Base-by-base conservation (phyloP, 192 early-diverging fungal genomes). In the Rhizoclosmatium sp. region DNA sequence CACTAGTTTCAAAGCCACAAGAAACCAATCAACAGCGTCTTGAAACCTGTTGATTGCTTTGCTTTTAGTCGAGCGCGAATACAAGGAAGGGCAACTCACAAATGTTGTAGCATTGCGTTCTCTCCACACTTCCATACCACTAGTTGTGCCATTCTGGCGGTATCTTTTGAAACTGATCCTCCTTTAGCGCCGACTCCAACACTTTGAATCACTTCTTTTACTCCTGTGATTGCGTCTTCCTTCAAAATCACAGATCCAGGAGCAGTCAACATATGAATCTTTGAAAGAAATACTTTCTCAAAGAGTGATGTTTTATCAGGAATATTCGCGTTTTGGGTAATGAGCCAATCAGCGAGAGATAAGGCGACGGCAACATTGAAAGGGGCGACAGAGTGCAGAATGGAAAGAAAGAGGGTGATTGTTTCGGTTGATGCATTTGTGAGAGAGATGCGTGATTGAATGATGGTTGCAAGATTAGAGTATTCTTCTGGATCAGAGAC, bases 11-110 rank as follows among this genome's bases (percentile, higher is more conserved):
- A 76, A 51, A 3, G 75, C 75, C 7, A 76, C 65, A 47, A 31
- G 46, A 23, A 76, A 54, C 75, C 75, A 76, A 47, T 76, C 75
- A 19, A 76, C 47, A 21, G 75, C 75, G 19, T 76, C 75, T 76
- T 76, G 62, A 48, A 47, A 75, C 5, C 72, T 75, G 45, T 9
- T 14, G 48, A 69, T 19, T 19, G 31, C 31, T 31, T 31, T 31
- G 31, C 0, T 31, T 31, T 31, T 31, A 65, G n/a, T 65, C n/a
- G 12, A 65, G 62, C 10, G 54, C n/a, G 12, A 58, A n/a, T 58
- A 0, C 54, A 31, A 31, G 31, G 31, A 31, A 31, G 31, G 31
- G 31, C 31, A 31, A 31, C 23, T 51, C 4, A 76, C 61, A 65
- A 54, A 66, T 76, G 75, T 44, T 67, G 31, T 10, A 21, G 5